A percentile compares a stretch with the other conserved stretches of the same genome.
phyloP scores from a whole-genome alignment of 2,329 filamentous ascomycete genomes.

The Sordariomycetes sp. region DNA sequence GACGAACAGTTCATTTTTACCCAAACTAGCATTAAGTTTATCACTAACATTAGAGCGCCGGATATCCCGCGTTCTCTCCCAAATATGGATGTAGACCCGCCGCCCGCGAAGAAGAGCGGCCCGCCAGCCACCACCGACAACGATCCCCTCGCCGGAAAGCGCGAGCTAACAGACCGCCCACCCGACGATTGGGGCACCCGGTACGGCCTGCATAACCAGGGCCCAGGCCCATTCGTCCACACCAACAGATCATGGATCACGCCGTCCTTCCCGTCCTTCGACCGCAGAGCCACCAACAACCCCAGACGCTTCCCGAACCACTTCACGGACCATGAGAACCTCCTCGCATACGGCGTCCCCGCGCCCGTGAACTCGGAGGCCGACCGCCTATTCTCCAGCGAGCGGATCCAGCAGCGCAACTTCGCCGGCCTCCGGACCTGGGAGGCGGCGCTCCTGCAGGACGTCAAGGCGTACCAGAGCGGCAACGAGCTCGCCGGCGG shows the following conservation, averaged over 20 bases:
- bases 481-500: neutral
- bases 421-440: conserved; percentile 7
- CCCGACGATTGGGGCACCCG: neutral
- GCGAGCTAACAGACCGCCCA: neutral
- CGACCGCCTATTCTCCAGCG: conserved; percentile 6
- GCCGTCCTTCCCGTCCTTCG: neutral
- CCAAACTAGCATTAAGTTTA: too few species aligned
- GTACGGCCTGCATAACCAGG: neutral
- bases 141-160: neutral
- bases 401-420: conserved; percentile 1
- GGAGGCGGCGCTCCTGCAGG: conserved; percentile 6
- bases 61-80: too few species aligned
- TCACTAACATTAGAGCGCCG: too few species aligned
- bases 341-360: neutral
- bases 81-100: too few species aligned
- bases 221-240: neutral
- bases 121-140: neutral
- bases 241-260: conserved; percentile 1
- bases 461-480: neutral
- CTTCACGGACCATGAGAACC: neutral
- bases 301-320: neutral
- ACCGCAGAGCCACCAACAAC: neutral
- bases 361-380: neutral
- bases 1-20: too few species aligned
- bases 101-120: too few species aligned